These are phyloP conservation scores for Zalerion maritima DNA, from an alignment of 495 filamentous ascomycete species.

Conservation along the genomic window DNA sequence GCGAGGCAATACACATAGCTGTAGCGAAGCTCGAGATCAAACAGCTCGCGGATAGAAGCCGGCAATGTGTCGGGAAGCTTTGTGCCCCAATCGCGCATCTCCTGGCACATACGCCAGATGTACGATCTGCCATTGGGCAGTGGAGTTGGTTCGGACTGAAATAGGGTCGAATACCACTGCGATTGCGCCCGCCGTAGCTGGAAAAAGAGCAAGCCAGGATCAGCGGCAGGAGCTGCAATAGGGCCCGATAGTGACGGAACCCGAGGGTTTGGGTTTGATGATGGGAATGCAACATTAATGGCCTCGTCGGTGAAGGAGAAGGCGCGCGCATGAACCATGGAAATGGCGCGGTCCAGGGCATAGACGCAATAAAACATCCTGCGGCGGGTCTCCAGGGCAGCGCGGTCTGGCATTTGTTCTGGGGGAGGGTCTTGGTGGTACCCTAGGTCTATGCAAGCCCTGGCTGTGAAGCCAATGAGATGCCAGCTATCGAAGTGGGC, in stretches of 20 bases:
- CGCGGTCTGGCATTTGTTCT: constrained; percentile 41
- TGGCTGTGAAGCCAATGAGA: constrained; percentile 70
- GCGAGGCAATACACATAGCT: constrained; percentile 73
- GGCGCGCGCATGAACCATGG: constrained; percentile 60
- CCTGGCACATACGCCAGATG: constrained; percentile 47
- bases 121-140: constrained; percentile 43
- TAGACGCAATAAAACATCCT: constrained; percentile 79
- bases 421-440: constrained; percentile 77
- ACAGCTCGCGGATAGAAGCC: constrained; percentile 46
- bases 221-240: constrained; percentile 31
- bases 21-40: constrained; percentile 72
- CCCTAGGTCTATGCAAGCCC: constrained; percentile 74
- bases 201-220: constrained; percentile 49
- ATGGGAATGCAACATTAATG: constrained; percentile 48
- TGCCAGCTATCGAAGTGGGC: constrained; percentile 84
- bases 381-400: constrained; percentile 58
- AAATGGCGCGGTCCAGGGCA: constrained; percentile 67
- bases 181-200: constrained; percentile 67
- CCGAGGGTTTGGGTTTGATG: constrained; percentile 18
- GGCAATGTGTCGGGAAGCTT: constrained; percentile 43
- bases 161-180: constrained; percentile 65
- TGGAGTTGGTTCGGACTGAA: constrained; percentile 48
- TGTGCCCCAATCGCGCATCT: constrained; percentile 53
- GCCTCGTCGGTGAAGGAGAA: constrained; percentile 89
- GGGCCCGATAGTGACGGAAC: constrained; percentile 20